A percentile compares a stretch with the other conserved stretches of the same genome.
phyloP scores from a whole-genome alignment of 371 early-diverging fungal genomes.

The Mucor mucedo region DNA sequence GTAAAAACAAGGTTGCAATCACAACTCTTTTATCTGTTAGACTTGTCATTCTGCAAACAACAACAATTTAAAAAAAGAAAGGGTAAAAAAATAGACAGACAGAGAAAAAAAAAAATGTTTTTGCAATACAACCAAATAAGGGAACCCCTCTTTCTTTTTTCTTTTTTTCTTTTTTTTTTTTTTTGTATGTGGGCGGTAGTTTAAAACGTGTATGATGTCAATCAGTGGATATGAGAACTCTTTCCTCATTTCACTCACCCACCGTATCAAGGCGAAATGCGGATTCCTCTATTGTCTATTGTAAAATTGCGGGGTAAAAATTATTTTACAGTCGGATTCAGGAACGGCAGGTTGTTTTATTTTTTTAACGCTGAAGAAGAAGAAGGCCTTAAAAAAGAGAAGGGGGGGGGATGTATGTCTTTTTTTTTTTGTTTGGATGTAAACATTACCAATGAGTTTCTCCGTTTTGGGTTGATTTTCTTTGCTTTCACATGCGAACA shows the following conservation, averaged over 20 bases:
- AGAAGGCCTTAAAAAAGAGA: neutral
- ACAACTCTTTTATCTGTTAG: slow-evolving; percentile 59
- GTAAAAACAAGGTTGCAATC: slow-evolving; percentile 72
- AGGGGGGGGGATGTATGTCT: too few relatives aligned
- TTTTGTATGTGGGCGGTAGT: neutral
- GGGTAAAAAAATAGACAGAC: too few relatives aligned
- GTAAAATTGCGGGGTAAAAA: slow-evolving; percentile 19
- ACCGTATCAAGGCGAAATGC: slow-evolving; percentile 21
- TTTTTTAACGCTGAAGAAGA: neutral
- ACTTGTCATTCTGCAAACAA: slow-evolving; percentile 16
- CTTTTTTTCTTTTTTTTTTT: neutral
- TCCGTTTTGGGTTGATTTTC: too few relatives aligned
- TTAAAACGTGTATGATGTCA: neutral
- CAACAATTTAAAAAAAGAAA: too few relatives aligned
- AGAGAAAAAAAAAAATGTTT: slow-evolving; percentile 4
- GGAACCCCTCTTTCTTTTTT: neutral
- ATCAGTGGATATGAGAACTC: neutral
- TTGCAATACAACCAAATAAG: neutral
- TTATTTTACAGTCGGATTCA: neutral
- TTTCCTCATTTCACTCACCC: too few relatives aligned
- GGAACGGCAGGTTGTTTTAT: neutral
- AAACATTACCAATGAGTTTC: too few relatives aligned
- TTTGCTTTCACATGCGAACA: too few relatives aligned
- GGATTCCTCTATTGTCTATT: slow-evolving; percentile 1
- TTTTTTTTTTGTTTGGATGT: too few relatives aligned